Conservation (phyloP, 352 stramenopile species). For the Proteromonas lacertae region DNA sequence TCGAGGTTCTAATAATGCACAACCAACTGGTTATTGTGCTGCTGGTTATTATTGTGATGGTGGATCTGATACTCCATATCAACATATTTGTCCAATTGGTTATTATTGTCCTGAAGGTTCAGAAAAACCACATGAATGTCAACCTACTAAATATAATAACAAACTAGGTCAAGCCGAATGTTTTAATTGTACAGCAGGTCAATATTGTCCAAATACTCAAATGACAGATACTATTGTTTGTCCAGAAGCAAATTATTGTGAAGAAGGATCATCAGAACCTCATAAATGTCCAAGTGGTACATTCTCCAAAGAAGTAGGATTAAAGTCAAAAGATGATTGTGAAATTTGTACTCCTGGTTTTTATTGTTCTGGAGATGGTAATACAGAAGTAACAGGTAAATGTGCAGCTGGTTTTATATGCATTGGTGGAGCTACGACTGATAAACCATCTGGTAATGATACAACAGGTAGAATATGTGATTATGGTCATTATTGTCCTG, state of each 20-base stretch:
- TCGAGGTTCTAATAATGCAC: no score
- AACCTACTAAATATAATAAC: slow-evolving; percentile 11
- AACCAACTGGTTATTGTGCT: neutral
- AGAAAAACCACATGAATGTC: slow-evolving; percentile 17
- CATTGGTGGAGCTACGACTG: slow-evolving; percentile 25
- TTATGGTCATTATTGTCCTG: neutral
- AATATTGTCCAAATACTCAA: slow-evolving; percentile 20
- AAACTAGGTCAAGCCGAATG: slow-evolving; percentile 5
- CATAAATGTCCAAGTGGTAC: slow-evolving; percentile 4
- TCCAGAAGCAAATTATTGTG: slow-evolving; percentile 10
- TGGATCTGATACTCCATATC: neutral
- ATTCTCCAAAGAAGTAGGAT: neutral
- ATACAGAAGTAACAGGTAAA: slow-evolving; percentile 17
- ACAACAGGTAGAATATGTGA: neutral
- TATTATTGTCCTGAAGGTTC: slow-evolving; percentile 31
- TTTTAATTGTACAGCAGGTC: slow-evolving; percentile 21
- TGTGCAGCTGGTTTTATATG: slow-evolving; percentile 62
- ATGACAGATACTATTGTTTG: slow-evolving; percentile 13
- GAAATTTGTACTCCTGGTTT: slow-evolving; percentile 32
- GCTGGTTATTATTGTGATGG: neutral
- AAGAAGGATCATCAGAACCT: slow-evolving; percentile 4
- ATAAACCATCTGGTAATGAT: slow-evolving; percentile 16
- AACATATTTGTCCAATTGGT: slow-evolving; percentile 21
- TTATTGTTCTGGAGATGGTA: slow-evolving; percentile 28
- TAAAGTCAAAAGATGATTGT: slow-evolving; percentile 16